Evolutionary conservation across 1,139 yeast genomes (phyloP).

Genomic region (Spathaspora sp.): DNA sequence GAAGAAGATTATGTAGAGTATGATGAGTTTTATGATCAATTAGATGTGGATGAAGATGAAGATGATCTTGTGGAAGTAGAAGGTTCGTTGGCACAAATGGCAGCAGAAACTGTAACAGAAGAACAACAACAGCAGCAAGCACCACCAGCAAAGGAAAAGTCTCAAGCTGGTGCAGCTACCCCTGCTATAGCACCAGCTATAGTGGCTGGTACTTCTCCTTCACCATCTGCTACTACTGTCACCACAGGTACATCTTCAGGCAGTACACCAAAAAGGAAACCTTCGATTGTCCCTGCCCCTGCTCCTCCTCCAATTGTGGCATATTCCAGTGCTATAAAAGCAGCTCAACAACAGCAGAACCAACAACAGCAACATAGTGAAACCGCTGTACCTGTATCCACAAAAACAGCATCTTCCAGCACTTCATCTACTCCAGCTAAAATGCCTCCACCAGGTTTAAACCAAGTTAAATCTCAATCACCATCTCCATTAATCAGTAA

Average conservation of each 20-base stretch:
- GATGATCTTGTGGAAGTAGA: constrained; percentile 15
- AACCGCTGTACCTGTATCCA: constrained; percentile 11
- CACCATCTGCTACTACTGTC: constrained; percentile 6
- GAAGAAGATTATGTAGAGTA: constrained; percentile 97
- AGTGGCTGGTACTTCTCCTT: not conserved
- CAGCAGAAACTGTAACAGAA: constrained; percentile 23
- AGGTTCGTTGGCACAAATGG: constrained; percentile 31
- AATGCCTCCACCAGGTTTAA: constrained; percentile 27
- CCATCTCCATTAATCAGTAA: constrained; percentile 20
- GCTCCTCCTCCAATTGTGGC: constrained; percentile 23
- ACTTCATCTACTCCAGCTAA: constrained; percentile 15
- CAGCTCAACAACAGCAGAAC: constrained; percentile 17
- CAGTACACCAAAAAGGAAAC: constrained; percentile 9
- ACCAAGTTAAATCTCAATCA: constrained; percentile 30
- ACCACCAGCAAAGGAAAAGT: constrained; percentile 1
- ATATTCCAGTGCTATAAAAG: constrained; percentile 24
- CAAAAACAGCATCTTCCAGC: constrained; percentile 10
- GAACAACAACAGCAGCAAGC: constrained; percentile 12
- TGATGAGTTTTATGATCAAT: constrained; percentile 87
- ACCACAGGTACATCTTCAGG: constrained; percentile 5
- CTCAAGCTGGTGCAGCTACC: constrained; percentile 3
- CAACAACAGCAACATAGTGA: constrained; percentile 17
- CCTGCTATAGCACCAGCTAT: constrained; percentile 3
- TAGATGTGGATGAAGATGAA: constrained; percentile 65
- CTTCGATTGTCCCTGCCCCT: constrained; percentile 13